Conservation (phyloP, 768 basidiomycete species). For the Termitomyces sp. region DNA sequence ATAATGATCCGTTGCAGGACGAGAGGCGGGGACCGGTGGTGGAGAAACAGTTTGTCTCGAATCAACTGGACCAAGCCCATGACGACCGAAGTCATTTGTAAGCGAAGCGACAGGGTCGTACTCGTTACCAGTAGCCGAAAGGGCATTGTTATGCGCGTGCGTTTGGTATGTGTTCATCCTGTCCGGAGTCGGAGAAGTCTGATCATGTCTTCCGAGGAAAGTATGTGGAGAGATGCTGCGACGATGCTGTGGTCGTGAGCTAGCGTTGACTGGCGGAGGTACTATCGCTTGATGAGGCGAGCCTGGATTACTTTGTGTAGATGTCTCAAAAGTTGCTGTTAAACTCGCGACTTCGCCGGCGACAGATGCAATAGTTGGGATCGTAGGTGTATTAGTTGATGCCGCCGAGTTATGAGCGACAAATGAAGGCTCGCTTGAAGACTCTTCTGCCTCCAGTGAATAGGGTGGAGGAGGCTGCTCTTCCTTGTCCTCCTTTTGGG, state of each 20-base stretch:
- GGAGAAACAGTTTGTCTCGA: slow-evolving; percentile 2
- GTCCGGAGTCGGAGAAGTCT: neutral
- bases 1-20: slow-evolving; percentile 18
- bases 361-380: neutral
- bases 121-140: neutral
- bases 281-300: slow-evolving; percentile 6
- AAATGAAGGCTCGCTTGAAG: neutral
- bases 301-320: slow-evolving; percentile 1
- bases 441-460: slow-evolving; percentile 44
- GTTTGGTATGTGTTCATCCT: slow-evolving; percentile 3
- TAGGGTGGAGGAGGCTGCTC: slow-evolving; percentile 70
- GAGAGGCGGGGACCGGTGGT: slow-evolving; percentile 30
- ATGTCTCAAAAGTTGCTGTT: neutral
- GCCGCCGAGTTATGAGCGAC: slow-evolving; percentile 9
- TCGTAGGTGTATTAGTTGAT: neutral
- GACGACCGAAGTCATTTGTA: slow-evolving; percentile 32
- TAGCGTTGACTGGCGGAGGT: slow-evolving; percentile 14
- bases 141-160: neutral
- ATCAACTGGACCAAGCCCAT: slow-evolving; percentile 25
- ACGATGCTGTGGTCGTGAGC: slow-evolving; percentile 13
- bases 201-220: neutral
- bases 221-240: neutral
- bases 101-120: slow-evolving; percentile 27
- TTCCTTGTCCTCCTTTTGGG: slow-evolving; percentile 38
- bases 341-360: neutral